These are phyloP conservation scores for Auriscalpium vulgare DNA, from an alignment of 768 basidiomycete species.

Conservation along the genomic window DNA sequence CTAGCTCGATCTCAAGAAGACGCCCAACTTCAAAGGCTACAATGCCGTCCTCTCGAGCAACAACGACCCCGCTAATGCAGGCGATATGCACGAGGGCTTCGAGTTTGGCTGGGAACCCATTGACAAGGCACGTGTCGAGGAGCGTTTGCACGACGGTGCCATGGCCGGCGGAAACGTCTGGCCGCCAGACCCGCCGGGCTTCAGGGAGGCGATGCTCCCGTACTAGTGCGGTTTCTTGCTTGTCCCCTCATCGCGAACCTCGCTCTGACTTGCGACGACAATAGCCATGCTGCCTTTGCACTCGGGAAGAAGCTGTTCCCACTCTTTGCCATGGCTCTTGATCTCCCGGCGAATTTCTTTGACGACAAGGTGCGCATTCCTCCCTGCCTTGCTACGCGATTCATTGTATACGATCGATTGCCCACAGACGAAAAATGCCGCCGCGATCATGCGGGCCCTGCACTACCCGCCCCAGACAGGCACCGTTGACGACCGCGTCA, in stretches of 20 bases:
- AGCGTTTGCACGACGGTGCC: conserved; percentile 31
- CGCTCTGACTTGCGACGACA: not conserved
- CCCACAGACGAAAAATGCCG: conserved; percentile 62
- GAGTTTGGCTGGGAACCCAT: conserved; percentile 67
- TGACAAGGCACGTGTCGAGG: conserved; percentile 14
- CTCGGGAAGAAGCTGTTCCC: conserved; percentile 71
- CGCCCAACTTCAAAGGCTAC: conserved; percentile 77
- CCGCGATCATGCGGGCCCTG: conserved; percentile 78
- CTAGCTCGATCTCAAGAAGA: conserved; percentile 62
- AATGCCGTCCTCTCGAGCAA: conserved; percentile 69
- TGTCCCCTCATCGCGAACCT: not conserved
- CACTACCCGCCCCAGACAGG: conserved; percentile 79
- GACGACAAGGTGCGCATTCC: conserved; percentile 57
- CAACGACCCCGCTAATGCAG: conserved; percentile 51
- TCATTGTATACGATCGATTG: not conserved
- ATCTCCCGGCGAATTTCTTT: conserved; percentile 71
- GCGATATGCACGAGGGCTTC: conserved; percentile 87
- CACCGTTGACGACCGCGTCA: conserved; percentile 49
- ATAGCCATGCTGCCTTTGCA: conserved; percentile 43
- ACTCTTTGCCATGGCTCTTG: conserved; percentile 76
- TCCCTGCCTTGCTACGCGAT: not conserved
- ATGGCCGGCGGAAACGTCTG: conserved; percentile 73
- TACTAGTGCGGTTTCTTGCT: conserved; percentile 48
- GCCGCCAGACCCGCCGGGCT: conserved; percentile 54
- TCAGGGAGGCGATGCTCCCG: conserved; percentile 49